A percentile compares a stretch with the other conserved stretches of the same genome.
Conservation (phyloP, 2,329 filamentous ascomycete species). For the Cercospora beticola region DNA sequence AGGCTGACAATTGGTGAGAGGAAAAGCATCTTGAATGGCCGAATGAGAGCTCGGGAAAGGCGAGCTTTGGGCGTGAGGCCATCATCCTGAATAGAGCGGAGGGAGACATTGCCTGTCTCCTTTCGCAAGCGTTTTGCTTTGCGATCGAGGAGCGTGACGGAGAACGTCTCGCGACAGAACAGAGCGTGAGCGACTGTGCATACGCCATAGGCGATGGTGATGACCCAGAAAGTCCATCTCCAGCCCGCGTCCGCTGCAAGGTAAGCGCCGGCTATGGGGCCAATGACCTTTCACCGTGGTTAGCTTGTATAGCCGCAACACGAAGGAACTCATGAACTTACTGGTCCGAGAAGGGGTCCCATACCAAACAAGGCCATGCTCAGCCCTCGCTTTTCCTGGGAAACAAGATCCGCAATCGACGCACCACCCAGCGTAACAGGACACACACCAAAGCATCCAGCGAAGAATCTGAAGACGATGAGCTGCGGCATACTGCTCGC, state of each 20-base stretch:
- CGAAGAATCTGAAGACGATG: conserved; percentile 36
- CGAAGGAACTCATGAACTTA: conserved; percentile 22
- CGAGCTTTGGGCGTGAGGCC: conserved; percentile 42
- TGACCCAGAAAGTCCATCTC: conserved; percentile 55
- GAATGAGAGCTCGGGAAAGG: conserved; percentile 45
- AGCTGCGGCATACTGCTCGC: conserved; percentile 28
- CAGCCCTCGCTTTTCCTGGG: conserved; percentile 22
- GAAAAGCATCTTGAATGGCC: conserved; percentile 53
- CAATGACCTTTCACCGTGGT: conserved; percentile 29
- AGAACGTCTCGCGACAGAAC: conserved; percentile 49
- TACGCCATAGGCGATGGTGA: conserved; percentile 39
- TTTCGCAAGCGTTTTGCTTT: conserved; percentile 48
- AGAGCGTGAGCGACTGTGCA: conserved; percentile 38
- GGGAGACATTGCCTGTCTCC: conserved; percentile 46
- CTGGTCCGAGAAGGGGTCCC: conserved; percentile 37
- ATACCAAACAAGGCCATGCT: conserved; percentile 27
- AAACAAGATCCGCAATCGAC: conserved; percentile 23
- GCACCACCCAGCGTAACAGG: conserved; percentile 35
- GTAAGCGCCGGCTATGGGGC: conserved; percentile 53
- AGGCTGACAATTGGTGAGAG: conserved; percentile 53
- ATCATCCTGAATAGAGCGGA: conserved; percentile 42
- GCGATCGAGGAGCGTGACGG: conserved; percentile 47
- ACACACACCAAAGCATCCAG: conserved; percentile 52
- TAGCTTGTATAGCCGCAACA: not conserved
- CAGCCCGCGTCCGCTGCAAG: conserved; percentile 50